These are phyloP conservation scores for Botrytis squamosa DNA, from an alignment of 2,329 filamentous ascomycete species.

Conservation along the genomic window DNA sequence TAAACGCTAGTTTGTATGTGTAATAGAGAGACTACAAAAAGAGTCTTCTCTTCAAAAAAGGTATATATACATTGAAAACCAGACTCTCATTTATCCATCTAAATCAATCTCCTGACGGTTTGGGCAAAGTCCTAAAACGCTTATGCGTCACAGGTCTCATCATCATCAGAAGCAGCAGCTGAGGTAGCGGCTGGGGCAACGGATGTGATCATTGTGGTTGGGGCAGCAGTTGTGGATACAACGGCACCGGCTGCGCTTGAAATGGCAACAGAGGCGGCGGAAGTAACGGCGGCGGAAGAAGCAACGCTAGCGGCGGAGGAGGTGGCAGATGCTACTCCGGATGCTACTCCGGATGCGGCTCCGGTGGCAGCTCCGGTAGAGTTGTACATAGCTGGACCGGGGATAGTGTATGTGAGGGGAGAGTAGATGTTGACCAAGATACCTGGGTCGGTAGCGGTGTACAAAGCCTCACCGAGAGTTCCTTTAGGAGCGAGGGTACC, in stretches of 20 bases:
- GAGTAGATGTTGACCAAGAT: constrained; percentile 45
- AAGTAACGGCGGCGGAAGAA: not conserved
- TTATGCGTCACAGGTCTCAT: not conserved
- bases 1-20: not conserved
- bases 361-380: not conserved
- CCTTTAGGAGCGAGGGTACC: constrained; percentile 43
- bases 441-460: constrained; percentile 44
- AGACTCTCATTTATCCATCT: not conserved
- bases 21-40: not conserved
- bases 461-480: constrained; percentile 42
- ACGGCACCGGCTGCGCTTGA: not conserved
- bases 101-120: not conserved
- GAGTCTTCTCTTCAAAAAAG: not conserved
- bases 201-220: not conserved
- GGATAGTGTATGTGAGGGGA: constrained; percentile 38
- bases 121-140: not conserved
- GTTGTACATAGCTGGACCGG: constrained; percentile 40
- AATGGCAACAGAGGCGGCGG: not conserved
- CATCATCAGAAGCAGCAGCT: not conserved
- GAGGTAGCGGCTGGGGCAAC: not conserved
- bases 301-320: not conserved
- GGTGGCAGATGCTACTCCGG: not conserved
- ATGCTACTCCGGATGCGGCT: not conserved
- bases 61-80: constrained; percentile 10
- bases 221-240: not conserved